Evolutionary conservation across 1,139 yeast species (phyloP).

Genomic region (Candida sp.): DNA sequence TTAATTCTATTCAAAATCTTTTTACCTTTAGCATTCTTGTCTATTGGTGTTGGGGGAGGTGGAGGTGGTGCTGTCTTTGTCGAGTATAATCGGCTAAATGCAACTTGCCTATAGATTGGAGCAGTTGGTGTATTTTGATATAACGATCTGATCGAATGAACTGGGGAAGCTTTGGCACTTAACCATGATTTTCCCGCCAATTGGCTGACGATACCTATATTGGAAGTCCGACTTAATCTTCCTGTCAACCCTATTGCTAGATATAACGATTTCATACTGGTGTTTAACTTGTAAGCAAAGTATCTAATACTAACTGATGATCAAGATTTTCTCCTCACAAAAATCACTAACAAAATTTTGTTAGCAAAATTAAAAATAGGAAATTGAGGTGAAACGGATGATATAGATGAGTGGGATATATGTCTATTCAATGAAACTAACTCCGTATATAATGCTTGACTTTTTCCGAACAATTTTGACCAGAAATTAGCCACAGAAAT

Average conservation of each 20-base stretch:
- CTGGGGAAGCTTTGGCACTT: neutral
- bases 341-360: too few relatives aligned
- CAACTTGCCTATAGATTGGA: neutral
- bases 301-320: neutral
- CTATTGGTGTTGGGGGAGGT: slow-evolving; percentile 34
- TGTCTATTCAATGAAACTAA: too few relatives aligned
- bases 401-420: too few relatives aligned
- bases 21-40: slow-evolving; percentile 40
- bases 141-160: neutral
- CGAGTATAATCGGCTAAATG: slow-evolving; percentile 13
- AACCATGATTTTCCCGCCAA: neutral
- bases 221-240: neutral
- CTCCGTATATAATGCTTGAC: too few relatives aligned
- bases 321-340: neutral
- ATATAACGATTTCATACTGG: neutral
- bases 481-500: too few relatives aligned
- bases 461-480: too few relatives aligned
- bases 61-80: slow-evolving; percentile 36
- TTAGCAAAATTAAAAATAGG: too few relatives aligned
- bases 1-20: slow-evolving; percentile 37
- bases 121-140: neutral
- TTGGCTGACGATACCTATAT: neutral
- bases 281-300: too few relatives aligned
- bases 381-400: too few relatives aligned
- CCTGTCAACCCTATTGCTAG: neutral